Base-by-base conservation (phyloP, 2,329 filamentous ascomycete genomes). In the Phyllosticta citribraziliensis region DNA sequence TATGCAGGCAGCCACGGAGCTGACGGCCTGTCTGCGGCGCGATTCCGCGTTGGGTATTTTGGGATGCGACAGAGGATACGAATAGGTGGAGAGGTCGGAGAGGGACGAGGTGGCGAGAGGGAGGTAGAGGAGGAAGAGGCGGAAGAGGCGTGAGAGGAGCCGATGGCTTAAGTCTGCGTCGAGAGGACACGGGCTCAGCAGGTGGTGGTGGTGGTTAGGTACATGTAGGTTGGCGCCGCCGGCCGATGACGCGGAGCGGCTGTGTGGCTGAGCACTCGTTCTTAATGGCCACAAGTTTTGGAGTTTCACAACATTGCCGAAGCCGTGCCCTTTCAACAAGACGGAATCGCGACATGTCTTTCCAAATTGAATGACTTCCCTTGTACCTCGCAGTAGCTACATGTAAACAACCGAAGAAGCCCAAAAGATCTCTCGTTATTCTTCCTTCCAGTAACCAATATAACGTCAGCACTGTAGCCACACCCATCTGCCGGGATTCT, bases 1-100 rank as follows among this genome's bases (percentile, higher is more conserved):
- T 33, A 27, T 60, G 58, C 58, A 56, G 52, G 58, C 58, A 50
- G 58, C 58, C 24, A 33, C 19, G 33, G 24, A 47, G 40, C 40
- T 47, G n/a, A 33, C n/a, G 53, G 40, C 35, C 52, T 60, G 35
- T 56, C 40, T 60, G 58, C 58, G 40, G 40, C 40, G 40, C 40
- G 6, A 14, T n/a, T 47, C 40, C 40, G 40, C 14, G 40, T 47
- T 47, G 35, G 35, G 35, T 17, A n/a, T 47, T 17, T 47, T 47
- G 40, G 40, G 17, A 47, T 47, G 40, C 40, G 52, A 54, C 52
- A 47, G n/a, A 47, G 40, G 40, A 47, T 47, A 47, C 35, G 35
- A 40, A 40, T 40, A 40, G 35, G 35, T 40, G 24, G n/a, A n/a
- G 40, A 47, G 4, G 40, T 8, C 40, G 40, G 40, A 17, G 40